Conservation (phyloP, 2,329 filamentous ascomycete species). For the Venturia oleaginea region DNA sequence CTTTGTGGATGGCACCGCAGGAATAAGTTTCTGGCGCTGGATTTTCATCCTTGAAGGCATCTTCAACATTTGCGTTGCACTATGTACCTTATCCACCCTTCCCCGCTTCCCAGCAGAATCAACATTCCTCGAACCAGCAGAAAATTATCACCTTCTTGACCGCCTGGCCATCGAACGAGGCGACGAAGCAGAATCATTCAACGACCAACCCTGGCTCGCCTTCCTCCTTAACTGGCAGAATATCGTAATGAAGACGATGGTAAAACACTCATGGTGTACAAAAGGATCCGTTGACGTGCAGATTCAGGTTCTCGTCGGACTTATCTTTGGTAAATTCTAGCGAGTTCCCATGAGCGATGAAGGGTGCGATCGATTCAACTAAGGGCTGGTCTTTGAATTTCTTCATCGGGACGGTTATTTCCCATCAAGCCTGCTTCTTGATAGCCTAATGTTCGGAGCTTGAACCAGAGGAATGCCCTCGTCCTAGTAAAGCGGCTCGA, state of each 20-base stretch:
- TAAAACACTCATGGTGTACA: too few relatives aligned
- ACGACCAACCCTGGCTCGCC: conserved; percentile 2
- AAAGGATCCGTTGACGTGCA: conserved; percentile 3
- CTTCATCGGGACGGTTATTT: too few relatives aligned
- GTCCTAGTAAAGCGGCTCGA: too few relatives aligned
- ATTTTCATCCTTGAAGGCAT: conserved; percentile 25
- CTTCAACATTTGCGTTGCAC: conserved; percentile 21
- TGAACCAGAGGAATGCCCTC: too few relatives aligned
- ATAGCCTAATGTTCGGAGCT: too few relatives aligned
- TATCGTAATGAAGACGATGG: too few relatives aligned
- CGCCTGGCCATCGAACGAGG: conserved; percentile 35
- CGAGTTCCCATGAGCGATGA: too few relatives aligned
- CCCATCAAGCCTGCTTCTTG: too few relatives aligned
- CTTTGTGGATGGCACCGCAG: conserved; percentile 23
- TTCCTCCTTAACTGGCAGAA: conserved; percentile 35
- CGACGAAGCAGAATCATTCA: conserved; percentile 20
- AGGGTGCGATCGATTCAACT: too few relatives aligned
- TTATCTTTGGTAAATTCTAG: too few relatives aligned
- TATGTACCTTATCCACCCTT: conserved; percentile 24
- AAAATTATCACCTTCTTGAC: conserved; percentile 34
- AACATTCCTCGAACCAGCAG: conserved; percentile 36
- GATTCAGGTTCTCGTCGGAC: too few relatives aligned
- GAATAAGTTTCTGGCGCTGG: conserved; percentile 26
- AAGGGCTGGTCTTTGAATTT: too few relatives aligned
- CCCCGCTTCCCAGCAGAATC: conserved; percentile 36